Evolutionary conservation across 805 yeast species (phyloP), one percentile per base, ranked within the genome.

Genomic region (Saccharomycopsis selenospora): DNA sequence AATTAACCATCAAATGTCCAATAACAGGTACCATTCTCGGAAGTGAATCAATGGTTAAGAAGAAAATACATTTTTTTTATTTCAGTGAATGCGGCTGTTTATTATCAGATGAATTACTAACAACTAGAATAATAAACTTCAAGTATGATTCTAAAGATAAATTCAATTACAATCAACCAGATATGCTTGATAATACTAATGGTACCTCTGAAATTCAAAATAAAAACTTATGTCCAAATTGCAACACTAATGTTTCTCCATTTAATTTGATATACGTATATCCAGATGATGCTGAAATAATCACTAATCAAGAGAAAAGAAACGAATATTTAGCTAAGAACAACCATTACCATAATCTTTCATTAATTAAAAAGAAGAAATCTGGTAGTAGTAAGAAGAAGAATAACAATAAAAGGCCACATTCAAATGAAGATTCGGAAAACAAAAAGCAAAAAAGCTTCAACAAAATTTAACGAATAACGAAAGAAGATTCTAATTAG

Each of bases 41-140:
- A 27, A n/a, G 36, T 5, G 46, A 40, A 2, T 22, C 11, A 7
- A 10, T n/a, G 4, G 3, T 38, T 8, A 27, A 23, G 6, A 46
- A 40, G 28, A n/a, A 33, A 3, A 17, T 28, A 5, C 47, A 43
- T 8, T 53, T 53, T 38, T 50, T 50, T 28, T 53, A 53, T 46
- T 53, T 53, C 43, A 52, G 48, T 25, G 56, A 53, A 36, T 53
- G 56, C 45, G 56, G 56, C 27, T 53, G 56, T 43, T 23, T 51
- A 1, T 17, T 53, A 7, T 43, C 28, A 42, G 48, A 48, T 20
- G 50, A 53, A 20, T 25, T 53, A 10, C 2, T 50, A 4, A 26
- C 40, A 14, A 40, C 40, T 25, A 38, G 46, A 3, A 8, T 49
- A 5, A 10, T 51, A n/a, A 38, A 42, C 20, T 36, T 51, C 11